A percentile compares a stretch with the other conserved stretches of the same genome.
Conservation (phyloP, 2,329 filamentous ascomycete species). For the Aspergillus nomiae region DNA sequence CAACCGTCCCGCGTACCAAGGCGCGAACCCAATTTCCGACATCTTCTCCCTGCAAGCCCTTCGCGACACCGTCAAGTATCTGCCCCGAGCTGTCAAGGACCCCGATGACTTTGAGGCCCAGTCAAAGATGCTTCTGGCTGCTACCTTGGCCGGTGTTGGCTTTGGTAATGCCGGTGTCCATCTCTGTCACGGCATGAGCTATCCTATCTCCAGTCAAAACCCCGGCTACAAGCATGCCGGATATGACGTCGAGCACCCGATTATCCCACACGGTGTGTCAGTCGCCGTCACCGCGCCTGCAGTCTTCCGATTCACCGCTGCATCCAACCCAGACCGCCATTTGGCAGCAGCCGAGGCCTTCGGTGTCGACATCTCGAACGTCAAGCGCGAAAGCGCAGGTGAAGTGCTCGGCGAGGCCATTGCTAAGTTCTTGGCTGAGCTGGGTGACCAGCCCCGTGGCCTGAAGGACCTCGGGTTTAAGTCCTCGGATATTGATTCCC, state of each 20-base stretch:
- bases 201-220: conserved; percentile 95
- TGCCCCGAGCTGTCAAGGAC: conserved; percentile 82
- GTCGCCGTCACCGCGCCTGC: conserved; percentile 92
- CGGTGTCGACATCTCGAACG: conserved; percentile 83
- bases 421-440: conserved; percentile 72
- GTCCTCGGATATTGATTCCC: conserved; percentile 70
- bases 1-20: conserved; percentile 89
- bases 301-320: conserved; percentile 89
- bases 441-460: conserved; percentile 90
- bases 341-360: conserved; percentile 86
- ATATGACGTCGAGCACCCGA: conserved; percentile 73
- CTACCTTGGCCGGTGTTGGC: conserved; percentile 90
- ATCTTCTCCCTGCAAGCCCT: conserved; percentile 92
- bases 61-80: conserved; percentile 81
- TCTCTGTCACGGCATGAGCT: conserved; percentile 88
- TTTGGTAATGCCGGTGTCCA: conserved; percentile 98
- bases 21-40: conserved; percentile 95
- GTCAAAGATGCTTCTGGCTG: conserved; percentile 90
- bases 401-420: conserved; percentile 85
- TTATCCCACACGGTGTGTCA: conserved; percentile 95
- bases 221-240: conserved; percentile 84
- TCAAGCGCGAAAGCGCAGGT: conserved; percentile 86
- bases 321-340: conserved; percentile 91
- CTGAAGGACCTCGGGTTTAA: conserved; percentile 82
- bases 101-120: conserved; percentile 93